Evolutionary conservation across 352 stramenopile genomes (phyloP).

Genomic region (Thalassiosira hispida): DNA sequence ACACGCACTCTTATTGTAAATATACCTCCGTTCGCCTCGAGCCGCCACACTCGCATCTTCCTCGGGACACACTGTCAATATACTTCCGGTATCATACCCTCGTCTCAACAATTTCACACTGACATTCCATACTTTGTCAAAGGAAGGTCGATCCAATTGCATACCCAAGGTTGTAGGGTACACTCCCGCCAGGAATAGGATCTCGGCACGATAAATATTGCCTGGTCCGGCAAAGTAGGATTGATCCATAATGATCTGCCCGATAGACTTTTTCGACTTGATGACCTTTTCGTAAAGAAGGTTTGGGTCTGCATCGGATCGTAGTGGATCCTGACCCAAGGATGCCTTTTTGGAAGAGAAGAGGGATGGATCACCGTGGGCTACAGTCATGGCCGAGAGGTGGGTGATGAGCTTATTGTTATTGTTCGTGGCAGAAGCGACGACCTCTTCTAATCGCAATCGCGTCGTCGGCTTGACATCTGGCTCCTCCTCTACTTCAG

Average conservation of each 20-base stretch:
- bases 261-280: slow-evolving; percentile 76
- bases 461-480: slow-evolving; percentile 66
- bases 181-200: slow-evolving; percentile 79
- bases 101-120: slow-evolving; percentile 67
- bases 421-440: background rate
- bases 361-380: slow-evolving; percentile 55
- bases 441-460: slow-evolving; percentile 61
- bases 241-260: slow-evolving; percentile 81
- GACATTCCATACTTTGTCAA: slow-evolving; percentile 73
- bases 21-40: slow-evolving; percentile 66
- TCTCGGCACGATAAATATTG: slow-evolving; percentile 84
- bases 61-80: slow-evolving; percentile 73
- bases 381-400: slow-evolving; percentile 81
- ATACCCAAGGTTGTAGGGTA: slow-evolving; percentile 63
- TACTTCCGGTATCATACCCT: slow-evolving; percentile 71
- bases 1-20: slow-evolving; percentile 77
- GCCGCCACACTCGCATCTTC: slow-evolving; percentile 51
- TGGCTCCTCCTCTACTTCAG: slow-evolving; percentile 37
- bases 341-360: slow-evolving; percentile 51
- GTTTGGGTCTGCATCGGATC: slow-evolving; percentile 66
- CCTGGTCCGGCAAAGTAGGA: slow-evolving; percentile 71
- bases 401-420: slow-evolving; percentile 43
- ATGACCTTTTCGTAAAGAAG: slow-evolving; percentile 57
- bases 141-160: slow-evolving; percentile 53
- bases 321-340: slow-evolving; percentile 68